These are phyloP conservation scores for Xylaria flabelliformis DNA, from an alignment of 495 filamentous ascomycete genomes.

Conservation along the genomic window DNA sequence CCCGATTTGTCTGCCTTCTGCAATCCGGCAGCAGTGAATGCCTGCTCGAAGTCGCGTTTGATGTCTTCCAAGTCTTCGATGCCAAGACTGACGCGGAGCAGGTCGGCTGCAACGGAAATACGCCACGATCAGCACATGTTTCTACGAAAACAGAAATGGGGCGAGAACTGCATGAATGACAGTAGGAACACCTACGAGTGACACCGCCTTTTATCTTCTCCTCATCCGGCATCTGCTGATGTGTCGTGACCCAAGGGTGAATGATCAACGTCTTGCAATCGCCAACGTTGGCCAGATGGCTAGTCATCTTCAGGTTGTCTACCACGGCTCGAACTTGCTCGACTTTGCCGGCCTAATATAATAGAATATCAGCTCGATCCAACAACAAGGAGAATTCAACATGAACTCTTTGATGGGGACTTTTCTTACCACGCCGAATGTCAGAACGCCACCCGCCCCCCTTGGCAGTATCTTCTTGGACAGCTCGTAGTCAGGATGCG, in stretches of 20 bases:
- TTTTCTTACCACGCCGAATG: conserved; percentile 47
- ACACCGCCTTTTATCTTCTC: conserved; percentile 53
- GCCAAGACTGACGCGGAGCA: conserved; percentile 48
- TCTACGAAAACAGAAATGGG: not conserved
- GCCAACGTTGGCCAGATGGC: conserved; percentile 50
- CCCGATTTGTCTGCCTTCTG: conserved; percentile 34
- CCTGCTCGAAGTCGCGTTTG: conserved; percentile 50
- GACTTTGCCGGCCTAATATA: conserved; percentile 43
- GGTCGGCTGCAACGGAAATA: conserved; percentile 36
- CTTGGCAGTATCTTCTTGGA: conserved; percentile 45
- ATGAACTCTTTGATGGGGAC: not conserved
- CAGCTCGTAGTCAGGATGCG: conserved; percentile 48
- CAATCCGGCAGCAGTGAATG: conserved; percentile 47
- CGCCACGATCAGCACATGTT: conserved; percentile 2
- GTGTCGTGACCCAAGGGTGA: conserved; percentile 51
- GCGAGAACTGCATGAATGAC: not conserved
- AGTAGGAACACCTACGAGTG: conserved; percentile 41
- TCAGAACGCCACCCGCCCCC: conserved; percentile 47
- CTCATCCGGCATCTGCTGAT: conserved; percentile 51
- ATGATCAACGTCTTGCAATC: conserved; percentile 54
- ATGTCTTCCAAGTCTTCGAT: conserved; percentile 52
- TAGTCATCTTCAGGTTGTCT: conserved; percentile 50
- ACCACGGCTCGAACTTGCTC: conserved; percentile 51
- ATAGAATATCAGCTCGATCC: conserved; percentile 26
- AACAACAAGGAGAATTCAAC: not conserved